A percentile compares a stretch with the other conserved stretches of the same genome.
Evolutionary conservation across 2,329 filamentous ascomycete genomes (phyloP).

Genomic region (Scedosporium boydii): DNA sequence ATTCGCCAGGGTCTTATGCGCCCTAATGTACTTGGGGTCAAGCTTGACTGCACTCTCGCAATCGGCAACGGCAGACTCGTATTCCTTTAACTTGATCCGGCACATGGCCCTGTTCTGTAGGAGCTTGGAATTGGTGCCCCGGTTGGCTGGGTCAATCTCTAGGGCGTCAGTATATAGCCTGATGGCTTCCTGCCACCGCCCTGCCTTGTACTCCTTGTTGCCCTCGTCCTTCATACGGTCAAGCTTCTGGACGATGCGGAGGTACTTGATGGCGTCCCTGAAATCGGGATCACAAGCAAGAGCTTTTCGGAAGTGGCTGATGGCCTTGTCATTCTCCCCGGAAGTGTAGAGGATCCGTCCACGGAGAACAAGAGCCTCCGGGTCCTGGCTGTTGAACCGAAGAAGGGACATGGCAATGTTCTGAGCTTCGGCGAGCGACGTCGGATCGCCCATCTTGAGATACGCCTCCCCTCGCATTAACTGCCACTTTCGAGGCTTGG

Average conservation of each 20-base stretch:
- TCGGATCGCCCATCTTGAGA: constrained; percentile 82
- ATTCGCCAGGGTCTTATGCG: constrained; percentile 87
- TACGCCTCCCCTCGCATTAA: constrained; percentile 87
- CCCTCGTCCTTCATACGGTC: constrained; percentile 91
- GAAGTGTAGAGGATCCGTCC: constrained; percentile 82
- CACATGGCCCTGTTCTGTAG: constrained; percentile 88
- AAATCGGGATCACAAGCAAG: constrained; percentile 87
- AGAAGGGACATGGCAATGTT: constrained; percentile 85
- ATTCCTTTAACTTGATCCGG: constrained; percentile 75
- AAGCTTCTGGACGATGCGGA: constrained; percentile 83
- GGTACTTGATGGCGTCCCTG: constrained; percentile 76
- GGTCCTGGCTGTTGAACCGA: constrained; percentile 79
- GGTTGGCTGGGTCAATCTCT: constrained; percentile 77
- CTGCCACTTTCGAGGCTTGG: constrained; percentile 85
- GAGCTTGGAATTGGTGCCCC: constrained; percentile 88
- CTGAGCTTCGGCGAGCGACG: constrained; percentile 83
- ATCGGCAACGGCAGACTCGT: constrained; percentile 70
- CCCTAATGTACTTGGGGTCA: constrained; percentile 80
- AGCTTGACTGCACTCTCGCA: constrained; percentile 76
- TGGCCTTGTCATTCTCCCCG: constrained; percentile 90
- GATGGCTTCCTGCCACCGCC: constrained; percentile 69
- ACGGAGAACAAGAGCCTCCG: constrained; percentile 83
- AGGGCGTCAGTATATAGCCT: constrained; percentile 78
- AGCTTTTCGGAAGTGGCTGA: constrained; percentile 86
- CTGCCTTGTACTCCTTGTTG: constrained; percentile 81